These are phyloP conservation scores for Betula pendula DNA, from an alignment of 306 rosid genomes.

Conservation along the genomic window DNA sequence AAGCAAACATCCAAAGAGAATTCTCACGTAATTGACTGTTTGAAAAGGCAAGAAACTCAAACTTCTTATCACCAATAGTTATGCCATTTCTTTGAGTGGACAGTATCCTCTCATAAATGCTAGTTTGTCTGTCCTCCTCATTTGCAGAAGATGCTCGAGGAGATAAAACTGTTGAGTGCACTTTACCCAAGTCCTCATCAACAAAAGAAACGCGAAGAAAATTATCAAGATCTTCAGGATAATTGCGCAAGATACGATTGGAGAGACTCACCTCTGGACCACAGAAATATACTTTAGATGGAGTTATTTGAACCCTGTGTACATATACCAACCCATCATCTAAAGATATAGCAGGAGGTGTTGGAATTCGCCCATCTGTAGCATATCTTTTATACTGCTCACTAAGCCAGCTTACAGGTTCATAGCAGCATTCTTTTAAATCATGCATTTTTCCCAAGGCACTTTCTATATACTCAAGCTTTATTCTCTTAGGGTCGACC, in stretches of 20 bases:
- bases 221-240: slow-evolving; percentile 33
- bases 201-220: slow-evolving; percentile 49
- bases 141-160: background rate
- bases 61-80: slow-evolving; percentile 40
- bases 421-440: slow-evolving; percentile 40
- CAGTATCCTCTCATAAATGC: slow-evolving; percentile 33
- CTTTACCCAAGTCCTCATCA: slow-evolving; percentile 43
- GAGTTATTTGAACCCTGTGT: slow-evolving; percentile 38
- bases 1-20: slow-evolving; percentile 55
- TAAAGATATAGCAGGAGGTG: slow-evolving; percentile 32
- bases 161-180: slow-evolving; percentile 29
- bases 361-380: slow-evolving; percentile 1
- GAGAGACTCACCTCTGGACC: slow-evolving; percentile 52
- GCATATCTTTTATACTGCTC: slow-evolving; percentile 19
- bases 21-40: slow-evolving; percentile 37
- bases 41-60: slow-evolving; percentile 49
- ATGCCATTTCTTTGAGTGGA: slow-evolving; percentile 36
- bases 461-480: slow-evolving; percentile 28
- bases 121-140: slow-evolving; percentile 18
- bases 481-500: slow-evolving; percentile 33
- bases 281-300: slow-evolving; percentile 40
- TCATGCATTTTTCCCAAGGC: slow-evolving; percentile 38
- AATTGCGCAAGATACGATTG: slow-evolving; percentile 40
- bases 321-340: slow-evolving; percentile 43
- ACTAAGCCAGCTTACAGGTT: slow-evolving; percentile 35